phyloP scores from a whole-genome alignment of 805 yeast species.

The Cephaloascus albidus region DNA sequence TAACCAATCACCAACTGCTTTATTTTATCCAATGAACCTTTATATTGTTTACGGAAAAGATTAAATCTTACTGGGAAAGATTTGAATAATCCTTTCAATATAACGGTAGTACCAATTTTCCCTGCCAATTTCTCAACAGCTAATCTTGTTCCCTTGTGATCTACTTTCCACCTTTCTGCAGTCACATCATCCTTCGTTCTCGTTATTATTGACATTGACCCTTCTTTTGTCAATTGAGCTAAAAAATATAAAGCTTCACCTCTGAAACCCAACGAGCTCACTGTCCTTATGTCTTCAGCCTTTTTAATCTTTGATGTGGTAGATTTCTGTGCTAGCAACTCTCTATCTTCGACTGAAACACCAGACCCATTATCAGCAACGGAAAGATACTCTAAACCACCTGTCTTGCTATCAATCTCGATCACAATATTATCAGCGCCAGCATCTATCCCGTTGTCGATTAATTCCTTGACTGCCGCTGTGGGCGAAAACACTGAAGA shows the following conservation, averaged over 20 bases:
- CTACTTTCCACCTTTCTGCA: constrained; percentile 26
- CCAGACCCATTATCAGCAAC: constrained; percentile 35
- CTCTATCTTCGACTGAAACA: constrained; percentile 15
- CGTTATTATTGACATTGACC: constrained; percentile 17
- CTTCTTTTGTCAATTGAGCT: constrained; percentile 14
- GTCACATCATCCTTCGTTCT: constrained; percentile 16
- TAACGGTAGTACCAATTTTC: constrained; percentile 24
- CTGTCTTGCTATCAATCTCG: constrained; percentile 22
- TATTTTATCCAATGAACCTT: constrained; percentile 12
- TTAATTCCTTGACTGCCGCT: constrained; percentile 27
- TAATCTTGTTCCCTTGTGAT: constrained; percentile 13
- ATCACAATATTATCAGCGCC: constrained; percentile 17
- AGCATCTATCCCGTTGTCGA: constrained; percentile 32
- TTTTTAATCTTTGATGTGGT: constrained; percentile 31
- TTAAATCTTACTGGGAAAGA: constrained; percentile 22
- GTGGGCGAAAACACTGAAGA: constrained; percentile 22
- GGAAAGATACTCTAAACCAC: constrained; percentile 7
- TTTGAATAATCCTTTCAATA: constrained; percentile 17
- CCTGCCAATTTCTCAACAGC: constrained; percentile 16
- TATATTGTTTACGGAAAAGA: constrained; percentile 14
- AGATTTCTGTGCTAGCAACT: constrained; percentile 22
- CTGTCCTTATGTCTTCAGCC: constrained; percentile 15
- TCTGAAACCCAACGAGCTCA: constrained; percentile 33
- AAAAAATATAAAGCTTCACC: constrained; percentile 39
- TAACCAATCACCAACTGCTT: constrained; percentile 16